Percentiles rank a stretch among this genome's conserved stretches.
phyloP scores from a whole-genome alignment of 116 monocot species.

The Phalaenopsis hybrid region DNA sequence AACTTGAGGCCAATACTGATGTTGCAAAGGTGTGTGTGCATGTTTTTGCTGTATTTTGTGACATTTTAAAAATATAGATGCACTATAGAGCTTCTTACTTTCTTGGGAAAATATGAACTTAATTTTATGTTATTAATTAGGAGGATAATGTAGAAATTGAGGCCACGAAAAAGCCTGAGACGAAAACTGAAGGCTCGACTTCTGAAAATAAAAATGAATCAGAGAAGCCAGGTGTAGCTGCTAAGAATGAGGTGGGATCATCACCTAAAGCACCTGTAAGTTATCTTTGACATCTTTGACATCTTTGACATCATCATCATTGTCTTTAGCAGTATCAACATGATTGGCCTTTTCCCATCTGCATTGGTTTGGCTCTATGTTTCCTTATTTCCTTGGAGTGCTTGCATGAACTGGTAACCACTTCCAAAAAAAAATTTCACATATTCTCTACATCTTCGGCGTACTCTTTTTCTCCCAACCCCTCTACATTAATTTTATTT shows the following conservation, averaged over 20 bases:
- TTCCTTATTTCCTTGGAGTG: background rate
- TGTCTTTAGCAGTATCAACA: background rate
- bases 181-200: slow-evolving; percentile 34
- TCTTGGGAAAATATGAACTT: background rate
- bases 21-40: slow-evolving; percentile 38
- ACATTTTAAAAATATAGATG: background rate
- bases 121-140: slow-evolving; percentile 16
- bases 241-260: slow-evolving; percentile 33
- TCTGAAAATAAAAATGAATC: slow-evolving; percentile 51
- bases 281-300: slow-evolving; percentile 6
- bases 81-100: background rate
- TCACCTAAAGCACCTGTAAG: slow-evolving; percentile 39
- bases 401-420: background rate
- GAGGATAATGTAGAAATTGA: slow-evolving; percentile 31
- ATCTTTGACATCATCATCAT: background rate
- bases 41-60: background rate
- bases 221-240: slow-evolving; percentile 46
- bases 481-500: background rate
- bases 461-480: background rate
- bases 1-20: slow-evolving; percentile 58
- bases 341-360: background rate
- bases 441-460: background rate
- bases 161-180: slow-evolving; percentile 25
- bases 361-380: background rate
- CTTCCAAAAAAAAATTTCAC: background rate